Percentiles rank a stretch among this genome's conserved stretches.
These are phyloP conservation scores for Leccinum pellstonianum DNA, from an alignment of 768 basidiomycete genomes.

Conservation along the genomic window DNA sequence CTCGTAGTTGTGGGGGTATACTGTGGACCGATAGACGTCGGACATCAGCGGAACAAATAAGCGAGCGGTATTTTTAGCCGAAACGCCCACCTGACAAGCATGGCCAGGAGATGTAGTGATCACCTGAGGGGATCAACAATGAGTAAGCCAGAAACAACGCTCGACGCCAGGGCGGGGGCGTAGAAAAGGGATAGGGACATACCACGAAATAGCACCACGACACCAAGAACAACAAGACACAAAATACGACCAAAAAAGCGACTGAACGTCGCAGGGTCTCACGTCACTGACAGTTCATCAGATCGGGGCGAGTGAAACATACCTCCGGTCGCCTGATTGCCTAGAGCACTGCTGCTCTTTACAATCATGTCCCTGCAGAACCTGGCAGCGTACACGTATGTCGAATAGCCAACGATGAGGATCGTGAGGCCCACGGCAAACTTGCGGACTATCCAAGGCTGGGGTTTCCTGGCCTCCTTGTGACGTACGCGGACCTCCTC, in stretches of 20 bases:
- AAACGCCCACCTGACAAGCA: slow-evolving; percentile 57
- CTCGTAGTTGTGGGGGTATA: slow-evolving; percentile 22
- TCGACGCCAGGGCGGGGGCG: not conserved
- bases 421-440: slow-evolving; percentile 57
- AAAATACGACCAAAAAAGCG: slow-evolving; percentile 62
- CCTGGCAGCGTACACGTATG: slow-evolving; percentile 76
- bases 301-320: slow-evolving; percentile 36
- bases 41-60: slow-evolving; percentile 8
- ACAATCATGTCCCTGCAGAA: slow-evolving; percentile 73
- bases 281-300: slow-evolving; percentile 1
- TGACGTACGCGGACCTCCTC: slow-evolving; percentile 46
- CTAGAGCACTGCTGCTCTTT: slow-evolving; percentile 41
- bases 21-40: slow-evolving; percentile 13
- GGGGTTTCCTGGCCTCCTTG: slow-evolving; percentile 44
- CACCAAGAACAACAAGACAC: slow-evolving; percentile 64
- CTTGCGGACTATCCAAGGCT: slow-evolving; percentile 77
- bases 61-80: not conserved
- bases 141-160: not conserved
- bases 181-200: slow-evolving; percentile 17
- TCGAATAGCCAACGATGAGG: slow-evolving; percentile 63
- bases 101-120: slow-evolving; percentile 66
- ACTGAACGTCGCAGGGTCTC: slow-evolving; percentile 42
- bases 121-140: slow-evolving; percentile 41
- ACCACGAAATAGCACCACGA: slow-evolving; percentile 81
- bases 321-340: slow-evolving; percentile 61